Evolutionary conservation across 1,284 basidiomycete genomes (phyloP).

Genomic region (Rhodotorula sp.): DNA sequence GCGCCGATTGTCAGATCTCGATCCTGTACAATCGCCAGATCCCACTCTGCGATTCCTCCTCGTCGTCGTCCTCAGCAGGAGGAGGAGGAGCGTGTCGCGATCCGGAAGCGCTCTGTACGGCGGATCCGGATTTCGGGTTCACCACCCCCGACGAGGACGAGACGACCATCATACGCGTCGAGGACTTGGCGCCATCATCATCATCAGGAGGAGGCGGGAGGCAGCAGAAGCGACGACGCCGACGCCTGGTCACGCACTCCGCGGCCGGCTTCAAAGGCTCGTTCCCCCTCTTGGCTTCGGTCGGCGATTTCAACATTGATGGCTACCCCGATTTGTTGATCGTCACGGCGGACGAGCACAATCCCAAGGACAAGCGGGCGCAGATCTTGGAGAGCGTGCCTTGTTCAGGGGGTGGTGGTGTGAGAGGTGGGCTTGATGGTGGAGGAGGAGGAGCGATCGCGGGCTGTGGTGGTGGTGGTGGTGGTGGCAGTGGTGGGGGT

Average conservation of each 20-base stretch:
- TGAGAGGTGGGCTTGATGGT: slow-evolving; percentile 10
- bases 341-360: slow-evolving; percentile 52
- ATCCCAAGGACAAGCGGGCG: slow-evolving; percentile 47
- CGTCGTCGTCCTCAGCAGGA: slow-evolving; percentile 3
- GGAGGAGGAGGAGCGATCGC: too few relatives aligned
- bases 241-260: neutral
- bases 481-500: slow-evolving; percentile 14
- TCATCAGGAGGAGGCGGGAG: too few relatives aligned
- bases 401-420: slow-evolving; percentile 57
- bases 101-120: slow-evolving; percentile 75
- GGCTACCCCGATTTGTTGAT: slow-evolving; percentile 89
- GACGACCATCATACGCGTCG: slow-evolving; percentile 59
- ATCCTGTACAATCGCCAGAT: slow-evolving; percentile 93
- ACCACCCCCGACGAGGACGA: slow-evolving; percentile 66
- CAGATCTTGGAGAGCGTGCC: slow-evolving; percentile 70
- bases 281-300: slow-evolving; percentile 72
- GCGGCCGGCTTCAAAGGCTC: slow-evolving; percentile 51
- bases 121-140: slow-evolving; percentile 75
- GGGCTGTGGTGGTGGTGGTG: slow-evolving; percentile 1
- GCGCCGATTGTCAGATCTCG: slow-evolving; percentile 71
- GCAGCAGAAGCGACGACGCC: neutral
- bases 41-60: slow-evolving; percentile 62
- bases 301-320: slow-evolving; percentile 91
- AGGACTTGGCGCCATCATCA: too few relatives aligned
- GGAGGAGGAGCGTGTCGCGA: slow-evolving; percentile 61